Evolutionary conservation across 2,329 filamentous ascomycete species (phyloP), one percentile per base, ranked within the genome.

Genomic region (Cladosporium sp.): DNA sequence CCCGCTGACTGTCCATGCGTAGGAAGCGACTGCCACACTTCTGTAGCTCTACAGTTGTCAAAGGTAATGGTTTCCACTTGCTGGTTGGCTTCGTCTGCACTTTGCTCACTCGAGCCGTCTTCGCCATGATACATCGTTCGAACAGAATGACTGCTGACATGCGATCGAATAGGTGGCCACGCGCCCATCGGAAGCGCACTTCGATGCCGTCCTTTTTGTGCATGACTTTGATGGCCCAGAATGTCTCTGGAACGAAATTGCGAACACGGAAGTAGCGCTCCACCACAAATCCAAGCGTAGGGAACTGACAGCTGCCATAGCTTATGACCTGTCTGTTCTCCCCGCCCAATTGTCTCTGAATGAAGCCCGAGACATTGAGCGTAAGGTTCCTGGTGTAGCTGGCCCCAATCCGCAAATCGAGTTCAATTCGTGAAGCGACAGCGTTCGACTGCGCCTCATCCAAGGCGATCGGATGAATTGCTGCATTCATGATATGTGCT

Each of bases 21-120:
- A 99, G 84, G 73, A 96, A 92, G 31, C 89, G 86, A 69, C 91
- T 97, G 14, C 95, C 94, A 80, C 93, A 94, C 79, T 98, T 99
- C 75, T 99, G 95, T 23, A 99, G 82, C 76, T 98, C 95, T 23
- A 99, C 93, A 0, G 95, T 99, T 0, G 95, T 99, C 69, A 99
- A 82, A 5, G 95, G 95, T 14, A 99, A 79, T 0, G 95, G 95
- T 72, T 94, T 94, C 89, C 91, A 97, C 79, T 96, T 97, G 73
- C 89, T 93, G 0, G 93, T 96, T 1, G 93, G 92, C 75, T 96
- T 97, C 75, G 93, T 92, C 70, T 92, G 88, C 64, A 97, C 91
- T 72, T 92, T 96, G 37, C 84, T 90, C 21, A 99, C 91, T 70
- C 88, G 90, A 23, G 93, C 94, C 16, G 81, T 86, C 72, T 90